Evolutionary conservation across 805 yeast genomes (phyloP).

Genomic region (Candida stauntonica): DNA sequence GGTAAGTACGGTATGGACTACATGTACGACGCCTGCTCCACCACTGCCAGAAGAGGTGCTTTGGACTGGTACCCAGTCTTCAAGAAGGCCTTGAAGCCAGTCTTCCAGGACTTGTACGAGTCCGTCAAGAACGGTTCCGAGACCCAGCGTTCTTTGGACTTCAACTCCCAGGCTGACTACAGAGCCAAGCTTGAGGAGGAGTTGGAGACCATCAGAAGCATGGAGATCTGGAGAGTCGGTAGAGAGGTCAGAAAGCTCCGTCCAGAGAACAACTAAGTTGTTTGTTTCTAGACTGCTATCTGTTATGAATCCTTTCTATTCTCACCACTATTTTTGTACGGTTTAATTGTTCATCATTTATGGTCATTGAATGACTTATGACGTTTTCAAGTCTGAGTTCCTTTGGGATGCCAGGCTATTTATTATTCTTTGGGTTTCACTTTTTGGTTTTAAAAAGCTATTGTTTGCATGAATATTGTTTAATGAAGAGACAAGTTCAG

Average conservation of each 20-base stretch:
- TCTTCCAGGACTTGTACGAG: slow-evolving; percentile 92
- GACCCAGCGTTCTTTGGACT: slow-evolving; percentile 96
- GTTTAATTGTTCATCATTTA: slow-evolving; percentile 17
- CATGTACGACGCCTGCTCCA: slow-evolving; percentile 99
- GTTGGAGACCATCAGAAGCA: slow-evolving; percentile 86
- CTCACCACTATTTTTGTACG: slow-evolving; percentile 10
- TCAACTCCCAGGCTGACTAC: slow-evolving; percentile 98
- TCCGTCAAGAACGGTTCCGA: slow-evolving; percentile 94
- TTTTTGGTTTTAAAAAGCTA: slow-evolving; percentile 13
- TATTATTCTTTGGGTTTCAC: slow-evolving; percentile 17
- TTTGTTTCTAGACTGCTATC: neutral
- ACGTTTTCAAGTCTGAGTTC: slow-evolving; percentile 12
- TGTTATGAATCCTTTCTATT: slow-evolving; percentile 8
- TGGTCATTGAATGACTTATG: slow-evolving; percentile 30
- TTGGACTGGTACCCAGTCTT: slow-evolving; percentile 99
- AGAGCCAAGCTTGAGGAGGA: slow-evolving; percentile 93
- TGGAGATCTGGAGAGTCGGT: slow-evolving; percentile 99
- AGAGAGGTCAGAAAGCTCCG: slow-evolving; percentile 99
- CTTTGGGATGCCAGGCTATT: slow-evolving; percentile 13
- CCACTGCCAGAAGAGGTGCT: slow-evolving; percentile 99
- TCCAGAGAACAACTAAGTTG: slow-evolving; percentile 89
- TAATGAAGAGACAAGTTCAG: slow-evolving; percentile 38
- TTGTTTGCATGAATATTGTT: slow-evolving; percentile 34
- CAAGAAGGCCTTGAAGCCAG: slow-evolving; percentile 98
- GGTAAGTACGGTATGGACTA: slow-evolving; percentile 99